Base-by-base conservation (phyloP, 257 asterid genomes). In the Jacaranda mimosifolia region DNA sequence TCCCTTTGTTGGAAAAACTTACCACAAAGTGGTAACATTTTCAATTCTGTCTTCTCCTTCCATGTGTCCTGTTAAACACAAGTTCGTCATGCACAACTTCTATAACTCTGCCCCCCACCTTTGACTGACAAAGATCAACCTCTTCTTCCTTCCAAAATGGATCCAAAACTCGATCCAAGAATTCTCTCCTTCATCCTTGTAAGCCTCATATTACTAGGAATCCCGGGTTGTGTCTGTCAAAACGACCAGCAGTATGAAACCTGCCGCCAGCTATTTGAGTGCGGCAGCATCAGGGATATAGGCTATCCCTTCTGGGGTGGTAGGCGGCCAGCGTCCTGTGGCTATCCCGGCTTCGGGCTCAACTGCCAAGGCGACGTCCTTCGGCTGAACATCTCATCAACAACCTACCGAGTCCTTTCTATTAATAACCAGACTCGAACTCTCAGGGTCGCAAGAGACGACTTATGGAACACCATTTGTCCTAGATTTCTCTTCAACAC, bases 281-380 rank as follows among this genome's bases (percentile, higher is more conserved):
- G 97, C 8, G 87, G 88, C 1, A 0, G n/a, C 43, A 5, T 77
- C 0, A 0, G 1, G 3, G 35, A 13, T 3, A 55, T 89, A 2
- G 0, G 18, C 0, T 91, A 90, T 43, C 97, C 97, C 7, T 93
- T 91, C 87, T 87, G 76, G 59, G 91, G 90, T 9, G 90, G 70
- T 4, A 7, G 0, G 4, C 83, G 90, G 10, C 83, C 89, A 0
- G 3, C 5, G 0, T 36, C 43, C 12, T 93, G 98, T 49, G 96
- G 98, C n/a, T 53, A 77, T 26, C 91, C 91, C 0, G 91, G 92
- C 7, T 91, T 88, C 74, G 53, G 76, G 75, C 80, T 93, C 45
- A 53, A 0, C 4, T 93, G 98, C 74, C 56, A 39, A 7, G 15
- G 3, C 3, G 35, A 9, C 3, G n/a, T 63, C 49, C 82, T 86